These are phyloP conservation scores for Escovopsis sp. DNA, from an alignment of 2,329 filamentous ascomycete genomes.

Conservation along the genomic window DNA sequence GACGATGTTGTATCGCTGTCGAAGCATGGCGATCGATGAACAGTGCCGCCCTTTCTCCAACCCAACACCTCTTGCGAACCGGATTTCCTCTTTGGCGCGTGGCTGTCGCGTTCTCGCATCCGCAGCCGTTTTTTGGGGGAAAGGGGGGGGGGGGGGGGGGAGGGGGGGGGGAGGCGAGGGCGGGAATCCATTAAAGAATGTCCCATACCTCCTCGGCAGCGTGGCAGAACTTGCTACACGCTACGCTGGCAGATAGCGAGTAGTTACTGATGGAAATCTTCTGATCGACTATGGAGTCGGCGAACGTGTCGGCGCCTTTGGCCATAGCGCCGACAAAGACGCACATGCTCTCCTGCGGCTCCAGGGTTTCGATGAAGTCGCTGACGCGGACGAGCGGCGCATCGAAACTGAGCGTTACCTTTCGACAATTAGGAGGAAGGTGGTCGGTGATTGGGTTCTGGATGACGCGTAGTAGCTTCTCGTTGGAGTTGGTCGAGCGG, in stretches of 20 bases:
- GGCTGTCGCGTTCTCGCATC: too few species aligned
- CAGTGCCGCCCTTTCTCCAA: not conserved
- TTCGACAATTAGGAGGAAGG: conserved; percentile 89
- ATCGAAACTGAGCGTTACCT: conserved; percentile 93
- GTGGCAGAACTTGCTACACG: conserved; percentile 99
- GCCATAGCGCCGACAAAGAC: conserved; percentile 98
- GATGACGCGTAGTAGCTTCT: conserved; percentile 94
- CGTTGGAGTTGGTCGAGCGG: conserved; percentile 88
- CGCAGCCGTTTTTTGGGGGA: too few species aligned
- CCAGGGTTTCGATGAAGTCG: conserved; percentile 73
- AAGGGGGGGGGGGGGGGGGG: too few species aligned
- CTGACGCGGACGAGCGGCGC: conserved; percentile 72
- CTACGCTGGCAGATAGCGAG: conserved; percentile 91
- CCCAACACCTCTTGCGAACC: conserved; percentile 2
- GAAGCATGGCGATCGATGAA: conserved; percentile 17
- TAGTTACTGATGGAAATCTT: conserved; percentile 98
- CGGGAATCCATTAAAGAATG: conserved; percentile 49
- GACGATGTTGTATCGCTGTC: conserved; percentile 62
- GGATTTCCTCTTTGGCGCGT: conserved; percentile 10
- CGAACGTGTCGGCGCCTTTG: conserved; percentile 90
- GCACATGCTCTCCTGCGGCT: conserved; percentile 79
- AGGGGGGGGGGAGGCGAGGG: not conserved
- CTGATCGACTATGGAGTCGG: conserved; percentile 87
- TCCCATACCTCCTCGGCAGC: conserved; percentile 94
- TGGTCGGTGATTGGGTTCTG: conserved; percentile 97